Evolutionary conservation across 2,329 filamentous ascomycete genomes (phyloP), one percentile per base, ranked within the genome.

Genomic region (Drechslerella coelobrocha): DNA sequence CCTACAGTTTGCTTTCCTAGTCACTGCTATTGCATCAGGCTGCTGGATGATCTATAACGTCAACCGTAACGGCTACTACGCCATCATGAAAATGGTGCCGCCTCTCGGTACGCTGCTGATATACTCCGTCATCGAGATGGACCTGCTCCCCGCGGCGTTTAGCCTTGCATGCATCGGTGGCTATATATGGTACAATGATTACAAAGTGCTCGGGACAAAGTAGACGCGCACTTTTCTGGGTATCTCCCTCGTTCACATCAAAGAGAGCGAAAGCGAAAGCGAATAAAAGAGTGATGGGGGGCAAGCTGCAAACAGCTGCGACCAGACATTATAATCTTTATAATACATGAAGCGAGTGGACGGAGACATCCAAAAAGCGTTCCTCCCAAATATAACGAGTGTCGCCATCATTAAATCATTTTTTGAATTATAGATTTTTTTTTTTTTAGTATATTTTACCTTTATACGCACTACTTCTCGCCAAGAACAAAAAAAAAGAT

Each of bases 61-160:
- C 24, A 97, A 97, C 76, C 84, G 82, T 27, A 85, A 87, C 73
- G 86, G 88, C 2, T 97, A 97, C 76, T 86, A 95, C 75, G 89
- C 89, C 5, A 87, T 96, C 19, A 92, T 97, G 91, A 95, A 96
- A 81, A 87, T 86, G 73, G 89, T 92, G 0, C 94, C 94, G n/a
- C 88, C 92, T 3, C 78, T 97, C 12, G 94, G 91, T 0, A 93
- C 90, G 41, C 79, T 97, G 17, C 97, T 93, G 92, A 84, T 97
- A 2, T 97, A 93, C 92, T 87, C 89, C 29, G 88, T 97, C 21
- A 84, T 97, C 50, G 94, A 99, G 81, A 84, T 97, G 80, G 84
- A 91, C 61, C 81, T 96, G 41, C 76, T 82, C 0, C 87, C 85
- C 76, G 90, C 89, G 0, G 80, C 88, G 1, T 74, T 79, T 10